Base-by-base conservation (phyloP, 2,329 filamentous ascomycete genomes). In the Nemania abortiva region DNA sequence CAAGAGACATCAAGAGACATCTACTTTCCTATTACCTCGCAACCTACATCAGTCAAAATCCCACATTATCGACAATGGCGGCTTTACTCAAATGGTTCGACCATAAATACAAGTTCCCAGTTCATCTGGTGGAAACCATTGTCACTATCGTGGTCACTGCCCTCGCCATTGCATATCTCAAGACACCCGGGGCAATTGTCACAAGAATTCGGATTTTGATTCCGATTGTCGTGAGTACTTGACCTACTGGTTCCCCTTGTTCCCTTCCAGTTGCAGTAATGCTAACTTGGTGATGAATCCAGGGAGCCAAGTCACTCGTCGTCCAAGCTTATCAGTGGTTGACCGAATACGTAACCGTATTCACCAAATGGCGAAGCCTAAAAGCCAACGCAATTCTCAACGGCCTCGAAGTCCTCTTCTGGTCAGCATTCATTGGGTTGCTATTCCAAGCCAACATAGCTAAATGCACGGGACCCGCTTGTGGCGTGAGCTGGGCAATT, bases 361-460 rank as follows among this genome's bases (percentile, higher is more conserved):
- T 42, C 6, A 18, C 54, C 3, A 57, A 42, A 27, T 57, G 54
- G 37, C 7, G 6, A 27, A 42, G 37, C 54, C 34, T 18, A 6
- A 57, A 57, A 42, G 54, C 54, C 11, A 57, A 57, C 6, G 54
- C 54, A 18, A 57, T 57, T n/a, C 34, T 57, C 4, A 57, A 57
- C 10, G 42, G 54, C 20, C 6, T 57, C 34, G 54, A 57, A 34
- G 34, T 42, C 31, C 53, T 55, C 29, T 55, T 55, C 31, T 55
- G 53, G 53, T 27, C 53, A 5, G 53, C 27, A n/a, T 55, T 55
- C 18, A 55, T 27, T 6, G 53, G 53, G 18, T 22, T 57, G 20
- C 20, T 42, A n/a, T 42, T 42, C 20, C 3, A 24, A 10, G n/a
- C 54, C 9, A 57, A 57, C n/a, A 9, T 34, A 5, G 20, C 54